These are phyloP conservation scores for Xylariaceae sp. DNA, from an alignment of 2,329 filamentous ascomycete genomes.

Conservation along the genomic window DNA sequence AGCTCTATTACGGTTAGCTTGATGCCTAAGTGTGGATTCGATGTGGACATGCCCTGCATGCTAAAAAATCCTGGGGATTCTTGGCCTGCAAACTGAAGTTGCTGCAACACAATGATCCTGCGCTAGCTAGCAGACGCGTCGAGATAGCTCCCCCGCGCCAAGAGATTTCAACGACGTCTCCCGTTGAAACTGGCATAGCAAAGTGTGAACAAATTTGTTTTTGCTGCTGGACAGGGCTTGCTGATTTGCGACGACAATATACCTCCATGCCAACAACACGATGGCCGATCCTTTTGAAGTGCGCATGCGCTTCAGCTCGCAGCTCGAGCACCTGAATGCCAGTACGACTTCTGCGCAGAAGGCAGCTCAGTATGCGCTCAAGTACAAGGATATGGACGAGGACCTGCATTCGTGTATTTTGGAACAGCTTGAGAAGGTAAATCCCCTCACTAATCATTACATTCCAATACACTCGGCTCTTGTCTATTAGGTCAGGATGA, in stretches of 20 bases:
- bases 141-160: conserved; percentile 25
- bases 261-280: conserved; percentile 22
- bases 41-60: conserved; percentile 2
- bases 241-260: too few relatives aligned
- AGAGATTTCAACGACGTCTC: conserved; percentile 15
- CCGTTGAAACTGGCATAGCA: too few relatives aligned
- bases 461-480: not conserved
- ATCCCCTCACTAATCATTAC: too few relatives aligned
- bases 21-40: conserved; percentile 21
- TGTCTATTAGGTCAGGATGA: not conserved
- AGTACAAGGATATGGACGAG: conserved; percentile 93
- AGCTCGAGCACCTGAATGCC: conserved; percentile 89
- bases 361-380: conserved; percentile 92
- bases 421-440: conserved; percentile 87
- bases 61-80: conserved; percentile 19
- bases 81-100: not conserved
- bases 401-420: conserved; percentile 97
- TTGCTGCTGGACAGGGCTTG: too few relatives aligned
- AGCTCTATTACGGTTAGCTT: not conserved
- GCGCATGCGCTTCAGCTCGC: conserved; percentile 92
- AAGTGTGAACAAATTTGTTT: too few relatives aligned
- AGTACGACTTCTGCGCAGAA: conserved; percentile 89
- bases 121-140: not conserved
- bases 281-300: conserved; percentile 94
- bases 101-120: not conserved